Percentiles rank a stretch among this genome's conserved stretches.
Conservation (phyloP, 257 asterid genomes). For the Handroanthus guayacan region DNA sequence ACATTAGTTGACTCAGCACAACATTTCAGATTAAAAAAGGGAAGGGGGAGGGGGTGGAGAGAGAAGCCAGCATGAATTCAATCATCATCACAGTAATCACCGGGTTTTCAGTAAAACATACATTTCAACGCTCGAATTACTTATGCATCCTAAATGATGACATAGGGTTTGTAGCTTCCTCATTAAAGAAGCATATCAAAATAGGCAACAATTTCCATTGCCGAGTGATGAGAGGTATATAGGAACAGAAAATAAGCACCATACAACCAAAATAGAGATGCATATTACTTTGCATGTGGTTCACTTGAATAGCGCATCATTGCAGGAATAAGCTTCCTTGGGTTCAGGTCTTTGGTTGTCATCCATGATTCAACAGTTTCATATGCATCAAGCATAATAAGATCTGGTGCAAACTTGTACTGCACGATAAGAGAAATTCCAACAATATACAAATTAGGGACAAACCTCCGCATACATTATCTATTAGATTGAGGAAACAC, state of each 20-base stretch:
- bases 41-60: no score
- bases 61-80: constrained; percentile 24
- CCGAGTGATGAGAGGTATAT: constrained; percentile 19
- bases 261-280: constrained; percentile 38
- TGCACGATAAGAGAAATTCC: constrained; percentile 52
- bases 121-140: constrained; percentile 12
- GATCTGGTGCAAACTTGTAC: constrained; percentile 98
- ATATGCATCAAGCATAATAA: constrained; percentile 97
- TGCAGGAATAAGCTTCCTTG: constrained; percentile 97
- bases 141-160: constrained; percentile 26
- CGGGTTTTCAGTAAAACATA: constrained; percentile 17
- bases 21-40: not conserved
- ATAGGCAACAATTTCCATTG: constrained; percentile 17
- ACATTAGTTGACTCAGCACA: constrained; percentile 13
- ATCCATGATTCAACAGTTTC: constrained; percentile 99
- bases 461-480: constrained; percentile 27
- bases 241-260: constrained; percentile 19
- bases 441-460: constrained; percentile 29
- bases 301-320: constrained; percentile 99
- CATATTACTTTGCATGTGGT: constrained; percentile 91
- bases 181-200: no score
- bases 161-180: constrained; percentile 4
- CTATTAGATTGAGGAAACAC: constrained; percentile 25
- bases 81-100: constrained; percentile 18
- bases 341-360: constrained; percentile 85